phyloP scores from a whole-genome alignment of 495 filamentous ascomycete species.

The Penicillium paradoxum region DNA sequence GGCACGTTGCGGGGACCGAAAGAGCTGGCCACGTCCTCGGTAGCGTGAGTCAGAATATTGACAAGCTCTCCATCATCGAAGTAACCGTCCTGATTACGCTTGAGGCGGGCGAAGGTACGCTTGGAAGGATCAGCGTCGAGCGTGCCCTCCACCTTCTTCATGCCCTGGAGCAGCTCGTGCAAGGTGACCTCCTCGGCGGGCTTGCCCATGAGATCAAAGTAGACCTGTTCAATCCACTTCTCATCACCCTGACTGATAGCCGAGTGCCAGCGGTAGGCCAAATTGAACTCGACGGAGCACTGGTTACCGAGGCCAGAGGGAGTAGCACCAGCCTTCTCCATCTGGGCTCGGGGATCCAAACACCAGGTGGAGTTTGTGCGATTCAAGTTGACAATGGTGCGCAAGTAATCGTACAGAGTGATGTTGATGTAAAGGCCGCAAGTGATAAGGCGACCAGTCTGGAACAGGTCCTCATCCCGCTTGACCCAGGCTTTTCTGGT shows the following conservation, averaged over 20 bases:
- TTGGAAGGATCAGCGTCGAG: slow-evolving; percentile 49
- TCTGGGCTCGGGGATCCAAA: slow-evolving; percentile 48
- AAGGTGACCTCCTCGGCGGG: slow-evolving; percentile 48
- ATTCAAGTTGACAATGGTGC: slow-evolving; percentile 81
- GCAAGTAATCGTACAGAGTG: slow-evolving; percentile 75
- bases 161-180: slow-evolving; percentile 48
- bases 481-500: slow-evolving; percentile 60
- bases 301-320: slow-evolving; percentile 64
- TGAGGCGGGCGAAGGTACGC: slow-evolving; percentile 54
- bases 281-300: slow-evolving; percentile 67
- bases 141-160: slow-evolving; percentile 46
- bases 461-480: slow-evolving; percentile 80
- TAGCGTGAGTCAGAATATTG: slow-evolving; percentile 51
- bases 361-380: slow-evolving; percentile 73
- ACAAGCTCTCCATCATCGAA: slow-evolving; percentile 62
- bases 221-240: slow-evolving; percentile 59
- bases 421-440: slow-evolving; percentile 84
- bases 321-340: slow-evolving; percentile 51
- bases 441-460: slow-evolving; percentile 71
- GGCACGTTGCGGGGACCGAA: slow-evolving; percentile 59
- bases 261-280: slow-evolving; percentile 71
- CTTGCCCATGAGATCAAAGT: slow-evolving; percentile 51
- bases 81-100: slow-evolving; percentile 51
- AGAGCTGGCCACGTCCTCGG: slow-evolving; percentile 55
- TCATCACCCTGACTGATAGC: slow-evolving; percentile 58